Evolutionary conservation across 2,329 filamentous ascomycete species (phyloP).

Genomic region (Ophiostoma tasmaniense): DNA sequence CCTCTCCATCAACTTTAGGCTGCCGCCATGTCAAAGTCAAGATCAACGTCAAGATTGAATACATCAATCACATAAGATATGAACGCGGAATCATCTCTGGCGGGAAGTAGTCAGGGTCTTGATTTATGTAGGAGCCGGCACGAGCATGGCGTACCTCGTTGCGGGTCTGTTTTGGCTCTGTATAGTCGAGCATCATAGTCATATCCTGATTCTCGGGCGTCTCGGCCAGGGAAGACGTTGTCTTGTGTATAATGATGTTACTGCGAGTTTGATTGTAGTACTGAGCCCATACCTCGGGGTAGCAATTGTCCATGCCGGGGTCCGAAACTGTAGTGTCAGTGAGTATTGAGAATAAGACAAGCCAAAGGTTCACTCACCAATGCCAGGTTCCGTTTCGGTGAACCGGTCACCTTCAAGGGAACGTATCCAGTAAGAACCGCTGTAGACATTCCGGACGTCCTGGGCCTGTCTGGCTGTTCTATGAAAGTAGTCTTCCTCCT

Average conservation of each 20-base stretch:
- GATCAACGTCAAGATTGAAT: not conserved
- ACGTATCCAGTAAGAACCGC: not conserved
- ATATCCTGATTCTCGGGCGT: not conserved
- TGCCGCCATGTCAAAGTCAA: not conserved
- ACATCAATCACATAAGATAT: not conserved
- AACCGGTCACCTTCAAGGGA: not conserved
- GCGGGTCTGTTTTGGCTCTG: not conserved
- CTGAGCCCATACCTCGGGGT: not conserved
- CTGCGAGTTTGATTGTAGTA: not conserved
- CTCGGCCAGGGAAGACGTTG: not conserved
- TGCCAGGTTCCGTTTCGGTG: not conserved
- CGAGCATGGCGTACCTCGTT: not conserved
- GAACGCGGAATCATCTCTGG: not conserved
- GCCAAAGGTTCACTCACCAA: not conserved
- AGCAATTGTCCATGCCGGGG: not conserved
- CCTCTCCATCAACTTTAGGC: not conserved
- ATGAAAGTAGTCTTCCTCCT: not conserved
- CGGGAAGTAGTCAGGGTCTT: not conserved
- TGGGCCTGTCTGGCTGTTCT: not conserved
- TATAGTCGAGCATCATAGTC: not conserved
- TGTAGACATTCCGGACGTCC: not conserved
- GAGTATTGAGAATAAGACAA: not conserved
- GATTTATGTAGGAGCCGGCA: not conserved
- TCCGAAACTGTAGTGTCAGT: not conserved
- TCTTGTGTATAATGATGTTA: not conserved